A percentile compares a stretch with the other conserved stretches of the same genome.
Evolutionary conservation across 2,329 filamentous ascomycete genomes (phyloP).

Genomic region (Colletotrichum gigasporum): DNA sequence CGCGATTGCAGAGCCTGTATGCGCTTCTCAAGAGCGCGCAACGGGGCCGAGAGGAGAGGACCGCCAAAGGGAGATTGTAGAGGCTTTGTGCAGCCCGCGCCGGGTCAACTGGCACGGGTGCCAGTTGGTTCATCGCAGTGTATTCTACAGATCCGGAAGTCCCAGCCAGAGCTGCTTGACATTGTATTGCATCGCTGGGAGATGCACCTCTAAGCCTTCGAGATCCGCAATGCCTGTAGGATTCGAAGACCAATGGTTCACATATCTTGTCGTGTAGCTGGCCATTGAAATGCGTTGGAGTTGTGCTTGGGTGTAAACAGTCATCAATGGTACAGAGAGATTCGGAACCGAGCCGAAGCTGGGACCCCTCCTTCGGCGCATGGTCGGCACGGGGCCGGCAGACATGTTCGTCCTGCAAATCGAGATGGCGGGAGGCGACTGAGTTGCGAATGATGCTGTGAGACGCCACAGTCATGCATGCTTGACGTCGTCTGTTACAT

Average conservation of each 20-base stretch:
- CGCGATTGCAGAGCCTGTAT: slow-evolving; percentile 73
- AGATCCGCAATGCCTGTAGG: no score
- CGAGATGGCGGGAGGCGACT: no score
- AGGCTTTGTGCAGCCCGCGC: background rate
- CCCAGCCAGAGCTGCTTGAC: no score
- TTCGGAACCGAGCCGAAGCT: background rate
- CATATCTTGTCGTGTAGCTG: no score
- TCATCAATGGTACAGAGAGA: background rate
- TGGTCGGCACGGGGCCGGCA: background rate
- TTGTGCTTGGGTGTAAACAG: background rate
- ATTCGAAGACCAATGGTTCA: no score
- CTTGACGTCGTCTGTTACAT: background rate
- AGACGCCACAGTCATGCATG: background rate
- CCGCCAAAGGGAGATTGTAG: slow-evolving; percentile 45
- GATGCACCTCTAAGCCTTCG: no score
- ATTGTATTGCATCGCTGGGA: no score
- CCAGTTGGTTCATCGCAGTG: no score
- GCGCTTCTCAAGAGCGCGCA: slow-evolving; percentile 72
- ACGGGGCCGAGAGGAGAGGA: slow-evolving; percentile 54
- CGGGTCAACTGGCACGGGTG: background rate
- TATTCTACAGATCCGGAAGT: no score
- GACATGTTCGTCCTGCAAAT: background rate
- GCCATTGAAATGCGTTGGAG: no score
- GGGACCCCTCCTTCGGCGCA: no score
- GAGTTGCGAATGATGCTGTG: no score